phyloP scores from a whole-genome alignment of 352 stramenopile genomes.

The Phytophthora niederhauseri region DNA sequence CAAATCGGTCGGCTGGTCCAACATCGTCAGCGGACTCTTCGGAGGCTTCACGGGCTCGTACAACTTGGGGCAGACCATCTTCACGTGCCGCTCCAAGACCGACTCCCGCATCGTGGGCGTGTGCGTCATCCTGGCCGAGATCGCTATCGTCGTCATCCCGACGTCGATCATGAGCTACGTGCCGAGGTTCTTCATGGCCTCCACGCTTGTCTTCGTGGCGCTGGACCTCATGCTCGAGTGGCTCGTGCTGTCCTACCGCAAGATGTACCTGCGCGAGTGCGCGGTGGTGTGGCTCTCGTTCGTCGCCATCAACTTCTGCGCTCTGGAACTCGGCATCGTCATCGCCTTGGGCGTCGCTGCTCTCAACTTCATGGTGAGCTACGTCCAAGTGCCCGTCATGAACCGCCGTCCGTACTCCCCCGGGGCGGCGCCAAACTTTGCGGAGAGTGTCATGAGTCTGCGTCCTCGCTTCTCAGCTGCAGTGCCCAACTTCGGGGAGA shows the following conservation, averaged over 20 bases:
- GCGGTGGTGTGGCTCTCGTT: constrained; percentile 93
- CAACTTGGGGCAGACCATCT: constrained; percentile 99
- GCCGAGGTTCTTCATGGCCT: constrained; percentile 97
- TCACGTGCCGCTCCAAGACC: constrained; percentile 93
- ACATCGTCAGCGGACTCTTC: constrained; percentile 94
- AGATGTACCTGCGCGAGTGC: constrained; percentile 90
- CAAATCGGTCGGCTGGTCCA: constrained; percentile 94
- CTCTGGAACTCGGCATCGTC: constrained; percentile 95
- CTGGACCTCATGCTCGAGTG: constrained; percentile 97
- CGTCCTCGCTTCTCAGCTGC: constrained; percentile 55
- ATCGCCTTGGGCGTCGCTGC: constrained; percentile 88
- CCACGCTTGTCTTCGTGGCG: constrained; percentile 96
- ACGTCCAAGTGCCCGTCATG: constrained; percentile 67
- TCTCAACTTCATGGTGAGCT: constrained; percentile 80
- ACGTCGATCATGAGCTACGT: constrained; percentile 94
- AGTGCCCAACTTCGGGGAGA: constrained; percentile 41
- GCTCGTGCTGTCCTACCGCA: constrained; percentile 86
- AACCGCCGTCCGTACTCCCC: constrained; percentile 45
- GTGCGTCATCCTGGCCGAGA: constrained; percentile 86
- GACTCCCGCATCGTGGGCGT: constrained; percentile 90
- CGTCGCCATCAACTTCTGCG: constrained; percentile 92
- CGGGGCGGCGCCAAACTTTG: constrained; percentile 38
- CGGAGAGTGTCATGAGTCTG: constrained; percentile 49
- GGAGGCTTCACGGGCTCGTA: constrained; percentile 98
- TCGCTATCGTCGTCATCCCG: constrained; percentile 86